Conservation (phyloP, 2,329 filamentous ascomycete genomes). For the Xylaria sp. region DNA sequence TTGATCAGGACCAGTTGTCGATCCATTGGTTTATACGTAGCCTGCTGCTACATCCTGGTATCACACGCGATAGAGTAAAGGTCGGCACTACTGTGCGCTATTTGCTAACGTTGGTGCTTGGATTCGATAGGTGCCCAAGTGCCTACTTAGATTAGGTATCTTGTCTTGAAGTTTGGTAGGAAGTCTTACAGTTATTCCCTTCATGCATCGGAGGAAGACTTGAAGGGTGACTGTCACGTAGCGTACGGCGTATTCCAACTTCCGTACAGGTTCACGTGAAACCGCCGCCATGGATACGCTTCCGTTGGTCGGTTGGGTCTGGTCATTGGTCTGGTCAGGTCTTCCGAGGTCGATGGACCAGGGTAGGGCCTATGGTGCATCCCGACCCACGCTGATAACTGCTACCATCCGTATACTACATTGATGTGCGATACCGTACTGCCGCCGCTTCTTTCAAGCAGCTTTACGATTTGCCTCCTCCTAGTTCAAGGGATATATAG, state of each 20-base stretch:
- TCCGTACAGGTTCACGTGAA: slow-evolving; percentile 28
- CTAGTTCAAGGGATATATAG: background rate
- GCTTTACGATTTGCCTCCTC: background rate
- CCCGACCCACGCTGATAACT: slow-evolving; percentile 6
- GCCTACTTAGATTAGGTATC: background rate
- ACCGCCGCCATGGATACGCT: slow-evolving; percentile 22
- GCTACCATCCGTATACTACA: slow-evolving; percentile 24
- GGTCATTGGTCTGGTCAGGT: slow-evolving; percentile 2
- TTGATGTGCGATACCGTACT: slow-evolving; percentile 14
- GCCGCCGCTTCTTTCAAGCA: background rate
- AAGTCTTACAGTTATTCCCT: background rate
- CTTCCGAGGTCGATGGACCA: background rate
- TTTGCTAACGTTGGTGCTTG: background rate
- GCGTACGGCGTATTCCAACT: slow-evolving; percentile 9
- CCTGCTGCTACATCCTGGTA: background rate
- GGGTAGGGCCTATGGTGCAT: slow-evolving; percentile 13
- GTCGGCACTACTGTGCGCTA: background rate
- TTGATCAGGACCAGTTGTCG: background rate
- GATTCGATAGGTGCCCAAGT: background rate
- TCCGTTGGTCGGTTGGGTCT: slow-evolving; percentile 21
- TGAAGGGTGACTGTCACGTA: slow-evolving; percentile 26
- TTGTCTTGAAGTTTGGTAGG: background rate
- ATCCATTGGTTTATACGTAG: background rate
- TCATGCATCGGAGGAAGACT: background rate
- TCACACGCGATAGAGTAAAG: background rate